These are phyloP conservation scores for Diaporthe sp. DNA, from an alignment of 2,329 filamentous ascomycete genomes.

Conservation along the genomic window DNA sequence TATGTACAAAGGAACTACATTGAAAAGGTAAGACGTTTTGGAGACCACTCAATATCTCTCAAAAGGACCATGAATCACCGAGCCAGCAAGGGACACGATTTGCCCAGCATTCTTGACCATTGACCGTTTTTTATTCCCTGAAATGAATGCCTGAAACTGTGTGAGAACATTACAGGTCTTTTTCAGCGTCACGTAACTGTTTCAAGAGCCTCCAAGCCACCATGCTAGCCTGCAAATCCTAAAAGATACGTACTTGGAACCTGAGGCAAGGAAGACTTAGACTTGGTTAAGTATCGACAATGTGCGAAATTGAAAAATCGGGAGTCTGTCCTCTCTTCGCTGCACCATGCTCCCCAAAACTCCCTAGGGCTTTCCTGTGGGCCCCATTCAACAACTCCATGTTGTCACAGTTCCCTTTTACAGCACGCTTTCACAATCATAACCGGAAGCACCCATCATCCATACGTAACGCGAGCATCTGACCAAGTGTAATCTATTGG, in stretches of 20 bases:
- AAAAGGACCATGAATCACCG: too few species aligned
- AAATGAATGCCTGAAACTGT: neutral
- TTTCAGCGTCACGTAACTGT: accelerated
- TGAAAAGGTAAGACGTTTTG: too few species aligned
- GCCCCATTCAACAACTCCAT: neutral
- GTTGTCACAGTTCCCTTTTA: neutral
- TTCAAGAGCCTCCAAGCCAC: neutral
- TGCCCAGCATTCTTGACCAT: neutral
- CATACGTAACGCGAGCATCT: neutral
- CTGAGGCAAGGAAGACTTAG: neutral
- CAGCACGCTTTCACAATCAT: neutral
- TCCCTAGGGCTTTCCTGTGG: too few species aligned
- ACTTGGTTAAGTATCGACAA: neutral
- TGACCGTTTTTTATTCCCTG: accelerated
- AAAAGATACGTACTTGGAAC: neutral
- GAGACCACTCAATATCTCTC: accelerated
- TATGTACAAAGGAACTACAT: too few species aligned
- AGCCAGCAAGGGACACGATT: too few species aligned
- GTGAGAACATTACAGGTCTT: accelerated
- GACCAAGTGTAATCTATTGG: neutral
- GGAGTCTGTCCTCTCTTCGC: neutral
- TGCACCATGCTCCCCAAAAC: neutral
- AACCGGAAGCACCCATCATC: accelerated
- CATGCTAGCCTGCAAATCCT: too few species aligned
- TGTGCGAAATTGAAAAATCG: accelerated